phyloP scores from a whole-genome alignment of 2,329 filamentous ascomycete genomes.

The Tolypocladium capitatum region DNA sequence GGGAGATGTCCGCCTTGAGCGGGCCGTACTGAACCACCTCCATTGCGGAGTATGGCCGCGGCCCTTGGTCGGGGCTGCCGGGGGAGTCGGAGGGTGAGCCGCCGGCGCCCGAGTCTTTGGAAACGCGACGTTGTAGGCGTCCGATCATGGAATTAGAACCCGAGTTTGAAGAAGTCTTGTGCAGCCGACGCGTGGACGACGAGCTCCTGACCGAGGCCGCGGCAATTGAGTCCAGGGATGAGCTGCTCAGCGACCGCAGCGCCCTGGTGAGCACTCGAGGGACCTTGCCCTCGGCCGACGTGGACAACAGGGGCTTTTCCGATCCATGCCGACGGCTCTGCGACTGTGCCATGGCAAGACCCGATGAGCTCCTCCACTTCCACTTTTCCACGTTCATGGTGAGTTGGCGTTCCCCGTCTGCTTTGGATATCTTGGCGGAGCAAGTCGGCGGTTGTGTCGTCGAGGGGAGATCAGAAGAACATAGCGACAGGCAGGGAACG shows the following conservation, averaged over 20 bases:
- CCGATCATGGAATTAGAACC: slow-evolving; percentile 29
- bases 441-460: background rate
- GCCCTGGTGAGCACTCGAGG: slow-evolving; percentile 22
- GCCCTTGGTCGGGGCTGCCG: slow-evolving; percentile 14
- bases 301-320: slow-evolving; percentile 7
- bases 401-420: slow-evolving; percentile 1
- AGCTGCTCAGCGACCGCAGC: slow-evolving; percentile 25
- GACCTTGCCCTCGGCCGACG: slow-evolving; percentile 18
- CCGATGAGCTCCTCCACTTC: slow-evolving; percentile 20
- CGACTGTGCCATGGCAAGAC: slow-evolving; percentile 12
- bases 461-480: background rate
- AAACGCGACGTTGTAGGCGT: slow-evolving; percentile 26
- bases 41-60: slow-evolving; percentile 21
- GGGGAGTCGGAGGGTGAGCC: slow-evolving; percentile 17
- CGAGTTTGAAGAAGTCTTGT: slow-evolving; percentile 24
- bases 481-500: background rate
- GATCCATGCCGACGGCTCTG: slow-evolving; percentile 7
- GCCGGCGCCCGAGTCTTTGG: slow-evolving; percentile 20
- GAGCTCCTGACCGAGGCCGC: slow-evolving; percentile 17
- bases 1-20: slow-evolving; percentile 34
- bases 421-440: background rate
- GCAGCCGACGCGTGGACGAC: slow-evolving; percentile 19
- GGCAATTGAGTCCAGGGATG: slow-evolving; percentile 26
- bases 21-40: slow-evolving; percentile 30
- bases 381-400: slow-evolving; percentile 20